Percentiles rank a stretch among this genome's conserved stretches.
These are phyloP conservation scores for Neurospora pannonica DNA, from an alignment of 495 filamentous ascomycete species.

Conservation along the genomic window DNA sequence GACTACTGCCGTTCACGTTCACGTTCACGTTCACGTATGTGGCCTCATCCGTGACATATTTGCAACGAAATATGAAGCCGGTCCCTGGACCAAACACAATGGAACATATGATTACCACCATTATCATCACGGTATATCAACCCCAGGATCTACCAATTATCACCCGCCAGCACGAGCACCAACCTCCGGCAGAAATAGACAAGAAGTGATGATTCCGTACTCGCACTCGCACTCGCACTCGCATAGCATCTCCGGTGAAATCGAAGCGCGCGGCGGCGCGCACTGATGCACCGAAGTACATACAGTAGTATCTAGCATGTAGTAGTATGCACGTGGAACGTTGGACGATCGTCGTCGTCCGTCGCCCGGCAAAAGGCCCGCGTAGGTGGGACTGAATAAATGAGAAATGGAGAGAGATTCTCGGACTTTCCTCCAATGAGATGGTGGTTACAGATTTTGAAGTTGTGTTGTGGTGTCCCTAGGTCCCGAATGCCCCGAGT, in stretches of 20 bases:
- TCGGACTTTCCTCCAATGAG: not conserved
- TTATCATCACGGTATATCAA: not conserved
- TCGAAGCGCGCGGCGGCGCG: not conserved
- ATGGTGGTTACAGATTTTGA: not conserved
- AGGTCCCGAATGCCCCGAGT: not conserved
- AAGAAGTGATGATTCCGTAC: not conserved
- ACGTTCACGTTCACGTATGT: not conserved
- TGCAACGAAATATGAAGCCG: no score
- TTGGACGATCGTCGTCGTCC: not conserved
- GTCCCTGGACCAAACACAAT: not conserved
- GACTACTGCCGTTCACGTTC: not conserved
- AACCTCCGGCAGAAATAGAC: not conserved
- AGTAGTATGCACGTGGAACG: not conserved
- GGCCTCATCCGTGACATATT: not conserved
- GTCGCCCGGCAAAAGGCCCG: not conserved
- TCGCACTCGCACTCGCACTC: not conserved
- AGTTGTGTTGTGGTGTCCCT: not conserved
- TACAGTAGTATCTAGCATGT: not conserved
- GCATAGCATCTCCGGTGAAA: not conserved
- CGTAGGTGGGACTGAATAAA: not conserved
- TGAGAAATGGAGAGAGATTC: not conserved
- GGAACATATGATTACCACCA: not conserved
- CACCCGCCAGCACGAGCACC: not conserved
- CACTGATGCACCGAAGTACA: not conserved
- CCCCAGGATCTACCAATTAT: not conserved